Evolutionary conservation across 164 flowering plant species (phyloP).

Genomic region (Tetracentron sinense): DNA sequence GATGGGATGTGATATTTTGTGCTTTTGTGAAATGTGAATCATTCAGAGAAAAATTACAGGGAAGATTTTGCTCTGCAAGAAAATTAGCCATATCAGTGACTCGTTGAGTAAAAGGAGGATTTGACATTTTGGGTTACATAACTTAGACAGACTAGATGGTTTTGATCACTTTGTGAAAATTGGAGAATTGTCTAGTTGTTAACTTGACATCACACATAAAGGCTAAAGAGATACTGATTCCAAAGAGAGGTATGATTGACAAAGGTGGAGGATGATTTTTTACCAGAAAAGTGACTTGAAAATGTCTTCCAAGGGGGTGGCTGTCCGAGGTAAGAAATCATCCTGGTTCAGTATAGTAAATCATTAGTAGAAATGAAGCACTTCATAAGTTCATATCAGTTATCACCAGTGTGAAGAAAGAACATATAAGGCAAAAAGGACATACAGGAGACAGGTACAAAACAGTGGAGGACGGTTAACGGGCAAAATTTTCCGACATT

Average conservation of each 20-base stretch:
- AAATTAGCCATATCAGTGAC: not conserved
- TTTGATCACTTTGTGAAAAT: not conserved
- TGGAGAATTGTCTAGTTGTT: not conserved
- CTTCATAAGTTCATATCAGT: too few species aligned
- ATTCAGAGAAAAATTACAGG: too few species aligned
- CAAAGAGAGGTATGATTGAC: not conserved
- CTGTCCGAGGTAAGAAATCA: slow-evolving; percentile 95
- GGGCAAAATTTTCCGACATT: not conserved
- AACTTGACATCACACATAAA: not conserved
- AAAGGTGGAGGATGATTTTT: slow-evolving; percentile 27
- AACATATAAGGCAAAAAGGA: not conserved
- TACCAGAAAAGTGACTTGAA: slow-evolving; percentile 98
- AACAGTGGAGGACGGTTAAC: not conserved
- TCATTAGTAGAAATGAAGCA: slow-evolving; percentile 3
- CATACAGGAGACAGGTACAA: not conserved
- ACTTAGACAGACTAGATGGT: not conserved
- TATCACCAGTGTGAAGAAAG: not conserved
- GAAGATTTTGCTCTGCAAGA: too few species aligned
- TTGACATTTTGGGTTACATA: not conserved
- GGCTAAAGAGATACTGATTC: not conserved
- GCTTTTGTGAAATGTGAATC: too few species aligned
- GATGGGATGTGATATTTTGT: too few species aligned
- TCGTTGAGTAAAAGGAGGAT: not conserved
- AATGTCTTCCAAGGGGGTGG: slow-evolving; percentile 83
- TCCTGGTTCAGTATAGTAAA: slow-evolving; percentile 51